Conservation (phyloP, 306 rosid genomes). For the Lotus japonicus region DNA sequence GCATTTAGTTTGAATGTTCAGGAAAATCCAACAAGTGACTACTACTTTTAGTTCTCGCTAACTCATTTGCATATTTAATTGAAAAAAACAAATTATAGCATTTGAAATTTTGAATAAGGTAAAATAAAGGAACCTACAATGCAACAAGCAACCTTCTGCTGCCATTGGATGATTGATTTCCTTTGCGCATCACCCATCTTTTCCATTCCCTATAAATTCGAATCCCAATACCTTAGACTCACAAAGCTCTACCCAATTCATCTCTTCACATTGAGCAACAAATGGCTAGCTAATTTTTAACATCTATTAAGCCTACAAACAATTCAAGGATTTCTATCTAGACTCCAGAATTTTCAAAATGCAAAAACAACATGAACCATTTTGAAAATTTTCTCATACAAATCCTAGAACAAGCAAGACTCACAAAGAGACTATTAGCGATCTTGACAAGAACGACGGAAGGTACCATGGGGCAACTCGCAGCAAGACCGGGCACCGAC, state of each 20-base stretch:
- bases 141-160: slow-evolving; percentile 52
- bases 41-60: slow-evolving; percentile 18
- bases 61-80: neutral
- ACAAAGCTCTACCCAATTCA: slow-evolving; percentile 38
- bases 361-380: neutral
- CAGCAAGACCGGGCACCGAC: slow-evolving; percentile 59
- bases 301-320: neutral
- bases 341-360: neutral
- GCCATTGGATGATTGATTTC: slow-evolving; percentile 44
- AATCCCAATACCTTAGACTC: slow-evolving; percentile 56
- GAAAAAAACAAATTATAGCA: too few species aligned
- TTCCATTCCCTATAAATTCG: slow-evolving; percentile 87
- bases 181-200: slow-evolving; percentile 75
- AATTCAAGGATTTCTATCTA: neutral
- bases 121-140: slow-evolving; percentile 51
- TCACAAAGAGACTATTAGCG: slow-evolving; percentile 99
- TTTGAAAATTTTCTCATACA: slow-evolving; percentile 19
- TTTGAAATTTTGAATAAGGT: slow-evolving; percentile 26
- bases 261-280: slow-evolving; percentile 22
- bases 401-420: slow-evolving; percentile 82
- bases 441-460: slow-evolving; percentile 97
- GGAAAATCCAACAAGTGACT: neutral
- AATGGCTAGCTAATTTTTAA: slow-evolving; percentile 14
- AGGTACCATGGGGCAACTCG: slow-evolving; percentile 96
- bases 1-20: neutral